Evolutionary conservation across 2,329 filamentous ascomycete species (phyloP).

Genomic region (Coniella vitis): DNA sequence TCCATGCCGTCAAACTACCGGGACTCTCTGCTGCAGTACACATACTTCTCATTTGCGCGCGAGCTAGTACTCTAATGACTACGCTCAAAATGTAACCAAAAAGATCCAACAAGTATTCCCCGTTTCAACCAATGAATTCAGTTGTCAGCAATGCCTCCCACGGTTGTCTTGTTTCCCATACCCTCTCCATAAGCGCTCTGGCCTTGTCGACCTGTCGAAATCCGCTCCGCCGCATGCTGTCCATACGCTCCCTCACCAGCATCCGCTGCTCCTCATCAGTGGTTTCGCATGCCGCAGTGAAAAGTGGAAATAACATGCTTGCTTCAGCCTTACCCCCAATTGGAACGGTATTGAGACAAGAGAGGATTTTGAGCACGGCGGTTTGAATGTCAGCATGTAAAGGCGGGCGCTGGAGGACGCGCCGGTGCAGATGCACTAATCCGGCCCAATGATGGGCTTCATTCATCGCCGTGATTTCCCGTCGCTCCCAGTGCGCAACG

Average conservation of each 20-base stretch:
- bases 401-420: slow-evolving; percentile 58
- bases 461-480: slow-evolving; percentile 65
- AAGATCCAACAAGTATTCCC: background rate
- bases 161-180: slow-evolving; percentile 60
- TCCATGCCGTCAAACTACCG: no score
- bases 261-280: slow-evolving; percentile 46
- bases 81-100: background rate
- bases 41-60: no score
- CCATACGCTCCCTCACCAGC: slow-evolving; percentile 59
- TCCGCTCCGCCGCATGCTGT: slow-evolving; percentile 62
- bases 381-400: slow-evolving; percentile 54
- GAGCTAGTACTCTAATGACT: no score
- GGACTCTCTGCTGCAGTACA: no score
- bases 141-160: slow-evolving; percentile 63
- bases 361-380: slow-evolving; percentile 57
- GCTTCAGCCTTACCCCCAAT: slow-evolving; percentile 65
- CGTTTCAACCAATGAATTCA: slow-evolving; percentile 57
- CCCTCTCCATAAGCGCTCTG: slow-evolving; percentile 57
- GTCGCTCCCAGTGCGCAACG: slow-evolving; percentile 50
- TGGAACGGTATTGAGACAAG: slow-evolving; percentile 54
- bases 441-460: slow-evolving; percentile 75
- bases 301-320: slow-evolving; percentile 73
- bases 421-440: slow-evolving; percentile 65
- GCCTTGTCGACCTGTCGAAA: slow-evolving; percentile 66
- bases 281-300: slow-evolving; percentile 74